A percentile compares a stretch with the other conserved stretches of the same genome.
These are phyloP conservation scores for Marvania coccoides DNA, from an alignment of 139 green algal species.

Conservation along the genomic window DNA sequence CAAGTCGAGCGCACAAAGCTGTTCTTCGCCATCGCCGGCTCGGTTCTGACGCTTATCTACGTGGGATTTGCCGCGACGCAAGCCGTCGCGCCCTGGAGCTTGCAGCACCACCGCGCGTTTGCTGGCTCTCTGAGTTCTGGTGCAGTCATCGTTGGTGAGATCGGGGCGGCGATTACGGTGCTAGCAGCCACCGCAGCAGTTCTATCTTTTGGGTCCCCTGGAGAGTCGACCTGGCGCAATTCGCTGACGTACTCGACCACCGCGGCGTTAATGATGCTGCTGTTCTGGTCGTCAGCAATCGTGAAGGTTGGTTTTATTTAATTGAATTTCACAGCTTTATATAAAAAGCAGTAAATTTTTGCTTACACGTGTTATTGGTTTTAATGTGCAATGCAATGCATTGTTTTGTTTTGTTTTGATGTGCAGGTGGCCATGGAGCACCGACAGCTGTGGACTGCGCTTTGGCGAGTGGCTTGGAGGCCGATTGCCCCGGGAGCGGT, in stretches of 20 bases:
- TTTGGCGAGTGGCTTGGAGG: conserved; percentile 16
- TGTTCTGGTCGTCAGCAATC: conserved; percentile 4
- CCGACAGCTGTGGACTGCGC: not conserved
- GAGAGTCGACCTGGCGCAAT: not conserved
- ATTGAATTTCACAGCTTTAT: not conserved
- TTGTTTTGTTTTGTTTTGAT: no score
- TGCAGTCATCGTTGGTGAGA: not conserved
- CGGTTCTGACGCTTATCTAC: not conserved
- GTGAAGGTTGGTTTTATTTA: no score
- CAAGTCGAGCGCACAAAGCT: not conserved
- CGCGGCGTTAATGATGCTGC: not conserved
- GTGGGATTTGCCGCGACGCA: not conserved
- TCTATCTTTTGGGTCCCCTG: not conserved
- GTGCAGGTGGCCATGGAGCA: not conserved
- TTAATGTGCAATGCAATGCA: no score
- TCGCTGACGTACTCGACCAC: not conserved
- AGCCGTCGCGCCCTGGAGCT: not conserved
- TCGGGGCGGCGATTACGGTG: not conserved
- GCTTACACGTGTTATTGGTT: no score
- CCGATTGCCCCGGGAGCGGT: conserved; percentile 4
- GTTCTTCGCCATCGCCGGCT: not conserved
- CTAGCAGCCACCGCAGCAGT: not conserved
- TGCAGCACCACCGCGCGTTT: not conserved
- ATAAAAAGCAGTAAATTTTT: no score
- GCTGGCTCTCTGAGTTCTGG: not conserved